These are phyloP conservation scores for Ophiostoma sp. DNA, from an alignment of 2,329 filamentous ascomycete species.

Conservation along the genomic window DNA sequence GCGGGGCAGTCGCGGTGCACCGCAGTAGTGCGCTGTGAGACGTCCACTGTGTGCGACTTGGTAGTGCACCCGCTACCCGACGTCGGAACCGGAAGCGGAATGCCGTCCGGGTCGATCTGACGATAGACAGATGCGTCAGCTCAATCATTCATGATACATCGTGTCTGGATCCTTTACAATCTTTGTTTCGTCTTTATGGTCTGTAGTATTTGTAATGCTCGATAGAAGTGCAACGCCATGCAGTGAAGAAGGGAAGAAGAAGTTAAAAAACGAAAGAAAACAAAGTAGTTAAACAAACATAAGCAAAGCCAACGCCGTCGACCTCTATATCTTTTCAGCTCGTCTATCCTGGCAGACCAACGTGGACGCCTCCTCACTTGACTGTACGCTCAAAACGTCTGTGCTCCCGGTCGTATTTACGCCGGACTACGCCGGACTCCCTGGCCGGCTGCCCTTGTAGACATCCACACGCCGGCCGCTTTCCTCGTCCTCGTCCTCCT, in stretches of 20 bases:
- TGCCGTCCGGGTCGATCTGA: too few relatives aligned
- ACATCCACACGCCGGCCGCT: constrained; percentile 32
- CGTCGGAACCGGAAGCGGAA: not conserved
- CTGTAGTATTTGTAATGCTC: not conserved
- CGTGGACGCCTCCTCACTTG: too few relatives aligned
- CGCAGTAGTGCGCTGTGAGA: not conserved
- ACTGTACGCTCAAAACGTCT: too few relatives aligned
- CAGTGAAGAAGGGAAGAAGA: not conserved
- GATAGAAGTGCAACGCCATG: constrained; percentile 5
- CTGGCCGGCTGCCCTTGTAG: constrained; percentile 34
- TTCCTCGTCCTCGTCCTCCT: constrained; percentile 43
- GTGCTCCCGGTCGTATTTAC: too few relatives aligned
- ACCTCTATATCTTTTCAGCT: not conserved
- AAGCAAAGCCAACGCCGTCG: not conserved
- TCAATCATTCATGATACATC: too few relatives aligned
- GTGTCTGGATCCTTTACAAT: too few relatives aligned
- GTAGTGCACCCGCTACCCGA: not conserved
- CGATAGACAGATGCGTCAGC: too few relatives aligned
- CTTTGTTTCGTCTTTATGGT: too few relatives aligned
- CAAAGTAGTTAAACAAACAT: not conserved
- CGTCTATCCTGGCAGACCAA: too few relatives aligned
- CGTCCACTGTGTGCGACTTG: not conserved
- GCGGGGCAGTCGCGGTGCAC: constrained; percentile 5
- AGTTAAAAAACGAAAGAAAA: not conserved
- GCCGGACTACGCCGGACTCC: constrained; percentile 27